Evolutionary conservation across 225 moss, liverwort and hornwort genomes (phyloP).

Genomic region (Polytrichum formosum): DNA sequence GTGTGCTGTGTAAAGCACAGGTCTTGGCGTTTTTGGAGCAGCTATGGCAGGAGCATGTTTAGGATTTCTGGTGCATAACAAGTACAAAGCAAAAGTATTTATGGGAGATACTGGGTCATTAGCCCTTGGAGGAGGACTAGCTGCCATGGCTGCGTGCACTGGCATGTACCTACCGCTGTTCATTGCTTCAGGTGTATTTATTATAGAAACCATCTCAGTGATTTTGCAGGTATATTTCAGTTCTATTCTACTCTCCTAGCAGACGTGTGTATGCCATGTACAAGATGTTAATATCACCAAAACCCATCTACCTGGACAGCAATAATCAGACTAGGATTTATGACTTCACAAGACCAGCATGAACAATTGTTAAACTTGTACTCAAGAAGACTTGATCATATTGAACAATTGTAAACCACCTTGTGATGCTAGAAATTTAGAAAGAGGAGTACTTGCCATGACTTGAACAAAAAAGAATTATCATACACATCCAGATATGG

Average conservation of each 20-base stretch:
- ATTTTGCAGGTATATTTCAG: conserved; percentile 63
- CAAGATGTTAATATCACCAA: too few relatives aligned
- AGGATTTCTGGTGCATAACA: conserved; percentile 86
- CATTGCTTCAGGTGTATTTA: conserved; percentile 81
- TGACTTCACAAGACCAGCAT: too few relatives aligned
- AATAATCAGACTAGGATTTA: too few relatives aligned
- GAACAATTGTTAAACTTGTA: too few relatives aligned
- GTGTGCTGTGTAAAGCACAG: conserved; percentile 22
- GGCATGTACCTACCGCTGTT: conserved; percentile 96
- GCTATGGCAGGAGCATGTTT: conserved; percentile 97
- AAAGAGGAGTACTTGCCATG: too few relatives aligned
- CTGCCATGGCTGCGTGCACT: conserved; percentile 90
- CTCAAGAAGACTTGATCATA: too few relatives aligned
- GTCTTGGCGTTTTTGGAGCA: conserved; percentile 80
- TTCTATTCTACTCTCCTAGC: not conserved
- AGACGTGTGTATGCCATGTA: too few relatives aligned
- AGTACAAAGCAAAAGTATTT: conserved; percentile 80
- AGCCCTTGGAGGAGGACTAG: conserved; percentile 90
- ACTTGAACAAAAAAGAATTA: too few relatives aligned
- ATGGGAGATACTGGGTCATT: conserved; percentile 98
- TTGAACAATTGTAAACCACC: too few relatives aligned
- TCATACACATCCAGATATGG: too few relatives aligned
- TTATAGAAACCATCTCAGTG: conserved; percentile 83
- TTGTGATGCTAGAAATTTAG: too few relatives aligned
- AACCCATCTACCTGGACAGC: too few relatives aligned